Evolutionary conservation across 2,329 filamentous ascomycete species (phyloP).

Genomic region (Ilyonectria robusta): DNA sequence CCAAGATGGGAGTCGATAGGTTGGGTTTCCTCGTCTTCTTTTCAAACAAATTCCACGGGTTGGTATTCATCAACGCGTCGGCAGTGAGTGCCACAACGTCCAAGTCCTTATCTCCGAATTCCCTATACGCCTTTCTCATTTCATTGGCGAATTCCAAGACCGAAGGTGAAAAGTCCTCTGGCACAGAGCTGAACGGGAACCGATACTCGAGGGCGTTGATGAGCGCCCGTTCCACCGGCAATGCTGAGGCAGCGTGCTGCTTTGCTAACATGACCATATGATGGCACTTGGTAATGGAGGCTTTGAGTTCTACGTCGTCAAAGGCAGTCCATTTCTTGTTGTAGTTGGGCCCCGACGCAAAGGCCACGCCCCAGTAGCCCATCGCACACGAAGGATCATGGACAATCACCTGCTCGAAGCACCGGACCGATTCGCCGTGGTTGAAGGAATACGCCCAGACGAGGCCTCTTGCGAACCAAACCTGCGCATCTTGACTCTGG

Average conservation of each 20-base stretch:
- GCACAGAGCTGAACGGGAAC: conserved; percentile 63
- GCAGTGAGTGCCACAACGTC: conserved; percentile 56
- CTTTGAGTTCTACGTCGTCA: conserved; percentile 33
- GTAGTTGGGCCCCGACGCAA: conserved; percentile 70
- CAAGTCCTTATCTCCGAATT: conserved; percentile 56
- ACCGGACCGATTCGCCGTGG: conserved; percentile 67
- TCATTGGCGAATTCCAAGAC: conserved; percentile 54
- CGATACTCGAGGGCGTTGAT: conserved; percentile 73
- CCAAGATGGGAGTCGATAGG: conserved; percentile 44
- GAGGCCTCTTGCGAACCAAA: conserved; percentile 75
- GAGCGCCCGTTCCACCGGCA: conserved; percentile 68
- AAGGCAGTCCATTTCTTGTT: conserved; percentile 44
- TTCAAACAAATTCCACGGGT: conserved; percentile 63
- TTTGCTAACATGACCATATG: conserved; percentile 7
- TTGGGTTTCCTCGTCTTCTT: conserved; percentile 51
- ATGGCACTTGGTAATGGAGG: conserved; percentile 7
- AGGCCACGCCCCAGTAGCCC: conserved; percentile 69
- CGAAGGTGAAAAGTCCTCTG: conserved; percentile 60
- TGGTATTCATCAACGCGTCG: conserved; percentile 64
- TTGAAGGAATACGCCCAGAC: conserved; percentile 74
- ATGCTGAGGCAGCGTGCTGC: neutral
- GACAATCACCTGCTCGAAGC: conserved; percentile 62
- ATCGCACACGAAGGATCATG: conserved; percentile 55
- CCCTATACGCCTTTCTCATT: conserved; percentile 55
- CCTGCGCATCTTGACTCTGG: conserved; percentile 54